Conservation (phyloP, 768 basidiomycete species). For the Boletus sp. region DNA sequence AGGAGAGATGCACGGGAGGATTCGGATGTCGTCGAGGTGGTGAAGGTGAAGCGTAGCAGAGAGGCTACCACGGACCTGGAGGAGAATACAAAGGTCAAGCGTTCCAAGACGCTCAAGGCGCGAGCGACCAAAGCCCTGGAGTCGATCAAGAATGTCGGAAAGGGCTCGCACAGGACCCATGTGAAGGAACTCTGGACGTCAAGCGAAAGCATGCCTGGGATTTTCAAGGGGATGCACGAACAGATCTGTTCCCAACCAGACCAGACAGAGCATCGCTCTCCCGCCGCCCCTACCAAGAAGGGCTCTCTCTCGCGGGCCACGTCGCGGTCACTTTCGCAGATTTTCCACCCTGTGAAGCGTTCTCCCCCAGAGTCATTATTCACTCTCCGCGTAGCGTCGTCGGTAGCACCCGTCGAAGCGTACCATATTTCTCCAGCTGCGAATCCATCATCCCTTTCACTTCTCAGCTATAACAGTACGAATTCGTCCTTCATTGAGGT, state of each 20-base stretch:
- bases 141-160: conserved; percentile 47
- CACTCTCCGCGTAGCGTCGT: conserved; percentile 26
- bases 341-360: conserved; percentile 22
- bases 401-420: conserved; percentile 18
- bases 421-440: not conserved
- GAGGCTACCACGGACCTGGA: conserved; percentile 22
- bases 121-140: conserved; percentile 48
- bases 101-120: conserved; percentile 43
- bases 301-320: conserved; percentile 25
- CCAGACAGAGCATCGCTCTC: conserved; percentile 10
- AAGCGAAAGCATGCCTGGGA: conserved; percentile 26
- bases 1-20: conserved; percentile 43
- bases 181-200: conserved; percentile 39
- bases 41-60: conserved; percentile 49
- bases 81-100: conserved; percentile 27
- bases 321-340: conserved; percentile 34
- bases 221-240: conserved; percentile 27
- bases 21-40: conserved; percentile 56
- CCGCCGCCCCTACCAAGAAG: conserved; percentile 22
- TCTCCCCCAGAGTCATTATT: conserved; percentile 30
- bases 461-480: conserved; percentile 25
- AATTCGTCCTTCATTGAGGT: conserved; percentile 20
- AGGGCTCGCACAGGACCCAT: conserved; percentile 34
- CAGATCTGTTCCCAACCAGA: conserved; percentile 18
- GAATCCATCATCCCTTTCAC: conserved; percentile 11